Evolutionary conservation across 75 land plant genomes (phyloP).

Genomic region (Picea glauca): DNA sequence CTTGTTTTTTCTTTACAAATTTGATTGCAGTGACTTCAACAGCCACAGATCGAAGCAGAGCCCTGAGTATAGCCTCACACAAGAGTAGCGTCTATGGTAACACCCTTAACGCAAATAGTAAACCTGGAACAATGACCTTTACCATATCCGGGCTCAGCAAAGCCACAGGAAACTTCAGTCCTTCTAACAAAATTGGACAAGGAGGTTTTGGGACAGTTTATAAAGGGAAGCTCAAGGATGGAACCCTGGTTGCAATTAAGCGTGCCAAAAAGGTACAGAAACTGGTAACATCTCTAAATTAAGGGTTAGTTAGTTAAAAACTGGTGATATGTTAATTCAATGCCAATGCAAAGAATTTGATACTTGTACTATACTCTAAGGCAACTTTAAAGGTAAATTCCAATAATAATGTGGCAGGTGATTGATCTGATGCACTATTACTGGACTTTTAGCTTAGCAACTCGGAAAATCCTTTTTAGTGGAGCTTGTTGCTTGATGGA

Average conservation of each 20-base stretch:
- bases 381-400: neutral
- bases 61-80: neutral
- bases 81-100: neutral
- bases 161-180: constrained; percentile 64
- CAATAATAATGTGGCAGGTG: neutral
- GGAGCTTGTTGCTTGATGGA: neutral
- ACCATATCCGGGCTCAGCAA: constrained; percentile 53
- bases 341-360: neutral
- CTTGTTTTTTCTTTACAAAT: neutral
- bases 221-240: constrained; percentile 73
- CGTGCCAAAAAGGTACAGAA: constrained; percentile 62
- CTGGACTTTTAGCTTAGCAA: neutral
- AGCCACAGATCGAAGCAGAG: constrained; percentile 3
- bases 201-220: constrained; percentile 80
- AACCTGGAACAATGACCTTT: constrained; percentile 21
- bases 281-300: neutral
- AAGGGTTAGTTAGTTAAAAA: neutral
- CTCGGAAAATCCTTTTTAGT: neutral
- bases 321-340: neutral
- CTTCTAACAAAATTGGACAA: constrained; percentile 58
- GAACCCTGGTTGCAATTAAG: constrained; percentile 71
- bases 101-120: neutral
- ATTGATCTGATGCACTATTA: neutral
- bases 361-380: neutral
- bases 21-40: constrained; percentile 1